Percentiles rank a stretch among this genome's conserved stretches.
Evolutionary conservation across 192 early-diverging fungal species (phyloP).

Genomic region (Coemansia asiatica): DNA sequence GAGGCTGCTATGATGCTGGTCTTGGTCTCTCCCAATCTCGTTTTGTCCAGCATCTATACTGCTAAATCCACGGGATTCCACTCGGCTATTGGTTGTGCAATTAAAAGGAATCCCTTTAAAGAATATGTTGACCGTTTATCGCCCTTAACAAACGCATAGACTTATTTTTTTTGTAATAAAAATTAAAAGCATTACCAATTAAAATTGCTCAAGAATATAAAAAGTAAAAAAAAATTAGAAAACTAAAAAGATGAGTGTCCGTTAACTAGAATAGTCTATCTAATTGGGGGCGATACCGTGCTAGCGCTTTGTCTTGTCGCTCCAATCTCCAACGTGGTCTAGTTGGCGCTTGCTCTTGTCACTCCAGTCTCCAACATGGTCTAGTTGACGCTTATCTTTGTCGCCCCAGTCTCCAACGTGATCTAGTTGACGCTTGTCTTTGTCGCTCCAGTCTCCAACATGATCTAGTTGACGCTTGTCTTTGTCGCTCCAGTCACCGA

Average conservation of each 20-base stretch:
- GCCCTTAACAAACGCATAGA: not conserved
- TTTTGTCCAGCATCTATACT: not conserved
- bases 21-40: not conserved
- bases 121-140: not conserved
- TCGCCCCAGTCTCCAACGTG: not conserved
- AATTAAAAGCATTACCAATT: no score
- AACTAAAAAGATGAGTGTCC: slow-evolving; percentile 7
- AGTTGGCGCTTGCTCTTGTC: not conserved
- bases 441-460: not conserved
- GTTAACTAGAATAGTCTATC: not conserved
- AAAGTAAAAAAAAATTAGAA: slow-evolving; percentile 3
- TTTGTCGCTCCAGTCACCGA: not conserved
- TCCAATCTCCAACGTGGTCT: not conserved
- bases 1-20: not conserved
- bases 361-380: slow-evolving; percentile 13
- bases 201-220: no score
- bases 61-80: not conserved
- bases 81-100: no score
- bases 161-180: not conserved
- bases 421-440: not conserved
- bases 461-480: not conserved
- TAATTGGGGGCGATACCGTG: no score
- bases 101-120: not conserved
- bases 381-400: slow-evolving; percentile 2
- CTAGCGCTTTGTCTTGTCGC: not conserved